Evolutionary conservation across 495 filamentous ascomycete genomes (phyloP).

Genomic region (Hypomontagnella monticulosa): DNA sequence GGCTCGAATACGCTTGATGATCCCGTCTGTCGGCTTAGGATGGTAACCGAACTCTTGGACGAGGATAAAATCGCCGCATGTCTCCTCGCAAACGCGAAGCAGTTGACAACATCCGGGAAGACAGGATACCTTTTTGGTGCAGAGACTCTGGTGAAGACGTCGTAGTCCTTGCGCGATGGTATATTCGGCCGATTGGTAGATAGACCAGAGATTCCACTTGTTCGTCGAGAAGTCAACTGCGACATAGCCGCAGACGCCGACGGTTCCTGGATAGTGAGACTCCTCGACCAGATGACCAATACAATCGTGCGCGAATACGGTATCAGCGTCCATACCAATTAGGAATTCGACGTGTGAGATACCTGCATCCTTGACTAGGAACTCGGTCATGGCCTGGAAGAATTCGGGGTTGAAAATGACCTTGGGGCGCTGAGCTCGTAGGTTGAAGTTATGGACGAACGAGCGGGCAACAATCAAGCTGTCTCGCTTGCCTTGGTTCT

Average conservation of each 20-base stretch:
- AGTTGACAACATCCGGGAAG: constrained; percentile 48
- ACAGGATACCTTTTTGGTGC: constrained; percentile 47
- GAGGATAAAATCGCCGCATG: constrained; percentile 46
- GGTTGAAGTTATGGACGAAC: constrained; percentile 78
- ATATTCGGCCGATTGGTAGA: constrained; percentile 47
- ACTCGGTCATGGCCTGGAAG: constrained; percentile 38
- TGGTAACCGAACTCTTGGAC: constrained; percentile 45
- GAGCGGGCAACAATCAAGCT: constrained; percentile 81
- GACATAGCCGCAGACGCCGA: constrained; percentile 48
- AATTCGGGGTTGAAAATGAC: constrained; percentile 43
- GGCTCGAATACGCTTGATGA: constrained; percentile 45
- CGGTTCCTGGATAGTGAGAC: constrained; percentile 34
- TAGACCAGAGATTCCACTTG: constrained; percentile 38
- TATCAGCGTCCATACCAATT: constrained; percentile 49
- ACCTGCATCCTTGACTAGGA: constrained; percentile 34
- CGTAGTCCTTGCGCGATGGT: constrained; percentile 46
- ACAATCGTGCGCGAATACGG: constrained; percentile 43
- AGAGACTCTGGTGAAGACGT: constrained; percentile 43
- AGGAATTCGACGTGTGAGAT: constrained; percentile 40
- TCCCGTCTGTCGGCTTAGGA: constrained; percentile 41
- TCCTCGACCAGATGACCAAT: constrained; percentile 41
- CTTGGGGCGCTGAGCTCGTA: constrained; percentile 27
- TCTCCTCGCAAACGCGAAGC: constrained; percentile 45
- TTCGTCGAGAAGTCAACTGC: constrained; percentile 38
- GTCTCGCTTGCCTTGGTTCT: constrained; percentile 82